Conservation (phyloP, 768 basidiomycete genomes). For the Suillus hirtellus region DNA sequence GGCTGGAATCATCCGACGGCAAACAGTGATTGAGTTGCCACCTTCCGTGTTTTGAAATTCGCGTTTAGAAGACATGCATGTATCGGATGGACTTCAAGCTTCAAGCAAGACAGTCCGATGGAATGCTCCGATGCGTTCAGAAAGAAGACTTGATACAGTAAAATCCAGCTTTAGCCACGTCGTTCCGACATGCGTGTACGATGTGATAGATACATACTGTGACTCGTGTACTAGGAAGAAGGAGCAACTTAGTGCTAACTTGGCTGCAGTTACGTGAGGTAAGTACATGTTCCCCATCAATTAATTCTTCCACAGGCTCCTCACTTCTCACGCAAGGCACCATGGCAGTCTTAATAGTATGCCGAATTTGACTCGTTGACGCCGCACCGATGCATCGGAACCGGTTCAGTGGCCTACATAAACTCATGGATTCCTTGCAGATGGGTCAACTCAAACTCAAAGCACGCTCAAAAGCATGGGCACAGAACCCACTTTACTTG, state of each 20-base stretch:
- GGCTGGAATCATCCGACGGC: background rate
- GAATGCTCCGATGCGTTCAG: no score
- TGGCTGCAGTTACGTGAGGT: background rate
- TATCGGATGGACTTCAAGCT: no score
- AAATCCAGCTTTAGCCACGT: background rate
- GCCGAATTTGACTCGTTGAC: background rate
- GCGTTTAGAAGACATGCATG: no score
- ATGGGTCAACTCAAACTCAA: background rate
- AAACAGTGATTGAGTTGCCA: background rate
- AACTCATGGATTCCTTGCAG: background rate
- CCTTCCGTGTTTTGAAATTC: background rate
- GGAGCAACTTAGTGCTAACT: background rate
- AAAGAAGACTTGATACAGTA: no score
- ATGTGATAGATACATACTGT: background rate
- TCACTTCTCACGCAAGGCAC: background rate
- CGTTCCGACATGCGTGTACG: background rate
- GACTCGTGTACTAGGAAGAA: background rate
- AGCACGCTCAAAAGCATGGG: background rate
- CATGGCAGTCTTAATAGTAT: background rate
- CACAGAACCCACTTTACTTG: background rate
- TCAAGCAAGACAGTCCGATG: no score
- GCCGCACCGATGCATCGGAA: background rate
- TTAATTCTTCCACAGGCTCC: background rate
- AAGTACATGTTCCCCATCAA: background rate
- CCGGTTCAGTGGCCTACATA: background rate